These are phyloP conservation scores for Amylocystis lapponica DNA, from an alignment of 768 basidiomycete genomes.

Conservation along the genomic window DNA sequence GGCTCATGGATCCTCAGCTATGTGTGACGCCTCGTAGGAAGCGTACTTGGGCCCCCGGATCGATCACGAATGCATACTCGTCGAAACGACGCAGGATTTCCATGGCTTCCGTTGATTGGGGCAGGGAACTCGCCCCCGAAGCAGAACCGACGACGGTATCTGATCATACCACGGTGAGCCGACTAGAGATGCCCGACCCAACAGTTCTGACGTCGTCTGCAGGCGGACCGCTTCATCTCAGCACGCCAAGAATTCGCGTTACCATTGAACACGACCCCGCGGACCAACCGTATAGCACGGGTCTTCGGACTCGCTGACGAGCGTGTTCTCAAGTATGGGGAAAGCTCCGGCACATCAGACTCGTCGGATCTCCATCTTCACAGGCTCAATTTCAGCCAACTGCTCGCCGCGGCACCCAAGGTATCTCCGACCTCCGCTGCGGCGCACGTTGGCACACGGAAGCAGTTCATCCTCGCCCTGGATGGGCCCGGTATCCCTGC, in stretches of 20 bases:
- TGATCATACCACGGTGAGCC: too few relatives aligned
- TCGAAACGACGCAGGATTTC: conserved; percentile 3
- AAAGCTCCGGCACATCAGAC: conserved; percentile 29
- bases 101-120: background rate
- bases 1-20: background rate
- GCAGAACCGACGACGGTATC: too few relatives aligned
- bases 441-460: conserved; percentile 49
- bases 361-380: conserved; percentile 41
- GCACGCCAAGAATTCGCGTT: conserved; percentile 42
- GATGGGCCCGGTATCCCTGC: conserved; percentile 58
- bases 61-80: conserved; percentile 3
- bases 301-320: conserved; percentile 56
- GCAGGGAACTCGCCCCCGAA: background rate
- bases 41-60: conserved; percentile 1
- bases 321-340: conserved; percentile 47
- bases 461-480: conserved; percentile 52
- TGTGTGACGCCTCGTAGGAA: conserved; percentile 3
- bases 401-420: conserved; percentile 33
- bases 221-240: conserved; percentile 63
- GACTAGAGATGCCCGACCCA: too few relatives aligned
- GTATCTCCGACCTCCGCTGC: conserved; percentile 43
- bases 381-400: conserved; percentile 46
- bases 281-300: conserved; percentile 61
- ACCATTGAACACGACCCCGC: conserved; percentile 58
- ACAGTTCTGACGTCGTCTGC: background rate